Base-by-base conservation (phyloP, 2,329 filamentous ascomycete genomes). In the Arthroderma sp. region DNA sequence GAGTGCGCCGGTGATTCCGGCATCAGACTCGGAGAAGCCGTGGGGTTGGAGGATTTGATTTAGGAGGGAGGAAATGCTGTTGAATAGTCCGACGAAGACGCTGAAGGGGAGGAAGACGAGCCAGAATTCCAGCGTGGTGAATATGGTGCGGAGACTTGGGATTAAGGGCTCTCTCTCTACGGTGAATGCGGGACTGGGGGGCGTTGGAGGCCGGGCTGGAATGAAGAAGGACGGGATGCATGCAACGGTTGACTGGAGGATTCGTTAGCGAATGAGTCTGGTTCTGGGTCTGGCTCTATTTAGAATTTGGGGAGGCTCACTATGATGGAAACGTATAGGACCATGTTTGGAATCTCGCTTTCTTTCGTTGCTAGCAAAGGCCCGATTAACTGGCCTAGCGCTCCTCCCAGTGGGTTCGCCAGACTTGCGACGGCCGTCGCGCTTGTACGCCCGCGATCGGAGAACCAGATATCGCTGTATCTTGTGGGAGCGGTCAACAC, bases 401-500 rank as follows among this genome's bases (percentile, higher is more conserved):
- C 89, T 22, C 83, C 88, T 9, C 89, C 89, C 42, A 96, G 74
- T 0, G 89, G 89, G 62, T 95, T 96, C 3, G 89, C 86, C 47
- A 96, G 66, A 48, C 80, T 88, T 22, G 82, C 81, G 32, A 94
- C 58, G 1, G 89, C 91, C 1, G 89, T 96, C 11, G 89, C 89
- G 44, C 83, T 82, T 8, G 94, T 84, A 44, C 91, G 78, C 5
- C 88, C 89, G 7, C 72, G 69, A 55, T 83, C 80, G 1, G 86
- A 88, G 66, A 96, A 96, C 91, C 91, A 96, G 48, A 94, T 69
- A 60, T 95, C 88, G 44, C 85, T 91, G 65, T 94, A 98, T 50
- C 86, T 73, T 0, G 91, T 89, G 0, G 91, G 89, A 0, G 89
- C 86, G 5, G 83, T 80, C 6, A 96, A 76, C 8, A 94, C 86